Base-by-base conservation (phyloP, 305 asterid genomes). In the Fraxinus albicans region DNA sequence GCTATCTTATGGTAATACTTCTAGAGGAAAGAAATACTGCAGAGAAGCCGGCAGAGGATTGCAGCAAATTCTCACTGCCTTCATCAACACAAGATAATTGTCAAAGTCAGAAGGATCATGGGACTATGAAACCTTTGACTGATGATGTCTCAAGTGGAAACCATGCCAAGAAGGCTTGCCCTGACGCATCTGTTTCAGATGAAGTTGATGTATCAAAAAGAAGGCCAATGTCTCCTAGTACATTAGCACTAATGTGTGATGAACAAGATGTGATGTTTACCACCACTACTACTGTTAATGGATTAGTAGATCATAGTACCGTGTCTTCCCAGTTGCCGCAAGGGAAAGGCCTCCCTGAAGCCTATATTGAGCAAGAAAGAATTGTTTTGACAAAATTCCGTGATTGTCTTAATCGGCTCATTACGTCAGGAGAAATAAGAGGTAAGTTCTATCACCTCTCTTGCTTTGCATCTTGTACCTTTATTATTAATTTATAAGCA, bases 241-340 rank as follows among this genome's bases (percentile, higher is more conserved):
- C 98, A 23, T 89, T 95, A 88, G 99, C 99, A 75, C 90, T 96
- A 82, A 92, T 96, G 98, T 96, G 99, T 53, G 98, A 96, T 21
- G 99, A 96, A 85, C 91, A 89, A 84, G 98, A 92, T 83, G 81
- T 93, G 10, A 86, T 93, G 94, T 96, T 94, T 87, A 58, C 88
- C 76, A 58, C 92, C 44, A 83, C 83, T 85, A 82, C 91, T 91
- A 86, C 95, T 81, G 79, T 90, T 6, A 89, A 89, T 89, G 92
- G 91, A 33, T 84, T 87, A 69, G 89, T 34, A 67, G 90, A 82
- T 73, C 89, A 86, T 80, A 83, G 86, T 72, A 88, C 82, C 76
- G 81, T 82, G 21, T 83, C 91, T 55, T 90, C 95, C 80, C 93
- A 91, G 85, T 73, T 87, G 87, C 84, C 89, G 25, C 86, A 79